Evolutionary conservation across 2,329 filamentous ascomycete species (phyloP), one percentile per base, ranked within the genome.

Genomic region (Colletotrichum tropicicola): DNA sequence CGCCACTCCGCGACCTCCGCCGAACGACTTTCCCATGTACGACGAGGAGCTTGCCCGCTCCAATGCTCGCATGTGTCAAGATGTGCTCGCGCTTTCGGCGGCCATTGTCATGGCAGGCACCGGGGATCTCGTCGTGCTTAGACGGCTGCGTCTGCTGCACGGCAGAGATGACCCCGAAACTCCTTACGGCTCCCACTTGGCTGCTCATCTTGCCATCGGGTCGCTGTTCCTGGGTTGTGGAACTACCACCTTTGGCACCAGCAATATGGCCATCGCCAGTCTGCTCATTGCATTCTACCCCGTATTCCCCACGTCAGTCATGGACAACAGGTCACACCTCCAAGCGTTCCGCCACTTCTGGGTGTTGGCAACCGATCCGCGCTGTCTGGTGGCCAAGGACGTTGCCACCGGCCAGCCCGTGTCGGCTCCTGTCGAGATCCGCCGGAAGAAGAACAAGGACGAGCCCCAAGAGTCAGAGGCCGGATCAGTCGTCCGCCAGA

Each of bases 291-390:
- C 96, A 1, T 97, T 99, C 76, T 99, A 99, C 73, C 96, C 96
- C 0, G 85, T 98, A 19, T 98, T 97, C 75, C 96, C 96, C 0
- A 91, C 88, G 9, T 91, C 89, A 28, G 92, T 98, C 2, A 91
- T 97, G 72, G 96, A 99, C 79, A 98, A 98, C 74, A 91, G 92
- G 69, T 94, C 93, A 10, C 96, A 99, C 72, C 85, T 99, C 6
- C 96, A 99, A 80, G 96, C 97, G 4, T 96, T 99, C 80, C 89
- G 97, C 5, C 95, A 99, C 78, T 92, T 99, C 73, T 99, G 96
- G 96, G 95, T 97, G 10, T 85, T 99, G 4, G 96, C 96, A 2
- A 91, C 92, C 0, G 96, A 99, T 72, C 89, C 93, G 9, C 88
- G 97, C 54, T 98, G 95, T 74, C 86, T 99, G 0, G 88, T 99